Percentiles rank a stretch among this genome's conserved stretches.
Evolutionary conservation across 768 basidiomycete genomes (phyloP).

Genomic region (Cystoderma amianthinum): DNA sequence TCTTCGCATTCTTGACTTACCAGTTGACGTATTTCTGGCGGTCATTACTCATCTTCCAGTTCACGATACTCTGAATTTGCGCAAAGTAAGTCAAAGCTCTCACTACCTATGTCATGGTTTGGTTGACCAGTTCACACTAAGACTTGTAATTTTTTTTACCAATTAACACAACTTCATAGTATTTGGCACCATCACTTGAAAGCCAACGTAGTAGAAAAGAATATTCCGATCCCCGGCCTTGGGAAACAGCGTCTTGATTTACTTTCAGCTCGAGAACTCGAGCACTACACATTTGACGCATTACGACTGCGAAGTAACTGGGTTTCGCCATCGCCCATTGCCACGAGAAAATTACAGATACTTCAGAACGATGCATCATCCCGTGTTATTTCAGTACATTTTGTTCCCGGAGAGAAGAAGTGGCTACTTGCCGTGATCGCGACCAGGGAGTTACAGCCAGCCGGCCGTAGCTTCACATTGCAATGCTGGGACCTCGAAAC

Average conservation of each 20-base stretch:
- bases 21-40: slow-evolving; percentile 40
- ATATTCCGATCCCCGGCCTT: slow-evolving; percentile 42
- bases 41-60: slow-evolving; percentile 35
- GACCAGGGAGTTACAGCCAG: slow-evolving; percentile 8
- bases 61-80: slow-evolving; percentile 32
- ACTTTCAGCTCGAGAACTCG: slow-evolving; percentile 37
- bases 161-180: slow-evolving; percentile 35
- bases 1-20: slow-evolving; percentile 27
- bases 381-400: slow-evolving; percentile 37
- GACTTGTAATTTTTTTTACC: slow-evolving; percentile 38
- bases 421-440: slow-evolving; percentile 41
- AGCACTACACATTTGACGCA: slow-evolving; percentile 29
- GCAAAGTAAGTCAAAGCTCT: slow-evolving; percentile 30
- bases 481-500: slow-evolving; percentile 52
- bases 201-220: slow-evolving; percentile 28
- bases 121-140: slow-evolving; percentile 11
- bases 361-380: slow-evolving; percentile 14
- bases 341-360: slow-evolving; percentile 17
- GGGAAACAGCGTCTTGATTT: slow-evolving; percentile 18
- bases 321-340: slow-evolving; percentile 31
- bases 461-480: slow-evolving; percentile 23
- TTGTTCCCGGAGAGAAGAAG: slow-evolving; percentile 33
- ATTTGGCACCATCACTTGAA: slow-evolving; percentile 45
- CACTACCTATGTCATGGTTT: background rate
- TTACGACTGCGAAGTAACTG: slow-evolving; percentile 42